Percentiles rank a stretch among this genome's conserved stretches.
Conservation (phyloP, 805 yeast species). For the Kazachstania taianensis region DNA sequence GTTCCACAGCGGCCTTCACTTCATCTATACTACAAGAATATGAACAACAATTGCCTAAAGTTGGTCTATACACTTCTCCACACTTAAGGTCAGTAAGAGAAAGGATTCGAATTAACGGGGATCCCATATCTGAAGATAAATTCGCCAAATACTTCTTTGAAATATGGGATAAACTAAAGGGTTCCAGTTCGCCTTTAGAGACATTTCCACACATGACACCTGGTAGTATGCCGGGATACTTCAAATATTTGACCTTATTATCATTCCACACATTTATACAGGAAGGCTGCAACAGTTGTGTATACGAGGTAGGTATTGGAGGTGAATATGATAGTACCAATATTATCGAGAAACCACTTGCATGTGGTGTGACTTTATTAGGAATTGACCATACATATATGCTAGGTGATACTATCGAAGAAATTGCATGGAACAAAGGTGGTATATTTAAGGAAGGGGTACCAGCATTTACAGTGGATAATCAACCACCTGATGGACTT, state of each 20-base stretch:
- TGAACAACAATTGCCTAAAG: conserved; percentile 35
- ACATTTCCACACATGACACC: conserved; percentile 66
- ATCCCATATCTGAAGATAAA: conserved; percentile 68
- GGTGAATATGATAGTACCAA: conserved; percentile 98
- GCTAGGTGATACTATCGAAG: conserved; percentile 77
- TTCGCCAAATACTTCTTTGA: conserved; percentile 89
- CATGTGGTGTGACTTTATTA: conserved; percentile 73
- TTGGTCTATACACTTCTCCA: conserved; percentile 94
- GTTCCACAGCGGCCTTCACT: conserved; percentile 93
- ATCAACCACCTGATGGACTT: conserved; percentile 46
- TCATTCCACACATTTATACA: conserved; percentile 84
- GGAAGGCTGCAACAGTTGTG: conserved; percentile 88
- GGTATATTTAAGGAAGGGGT: conserved; percentile 73
- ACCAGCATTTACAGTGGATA: conserved; percentile 57
- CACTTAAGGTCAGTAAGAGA: conserved; percentile 90
- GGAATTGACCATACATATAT: conserved; percentile 89
- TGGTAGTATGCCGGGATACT: conserved; percentile 81
- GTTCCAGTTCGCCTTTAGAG: conserved; percentile 42
- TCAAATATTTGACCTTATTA: conserved; percentile 77
- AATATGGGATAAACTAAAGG: conserved; percentile 74
- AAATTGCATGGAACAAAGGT: conserved; percentile 93
- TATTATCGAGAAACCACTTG: conserved; percentile 66
- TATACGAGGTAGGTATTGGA: conserved; percentile 97
- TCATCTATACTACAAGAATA: conserved; percentile 71
- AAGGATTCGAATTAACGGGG: conserved; percentile 77